These are phyloP conservation scores for Geranium brycei DNA, from an alignment of 345 rosid genomes.

Conservation along the genomic window DNA sequence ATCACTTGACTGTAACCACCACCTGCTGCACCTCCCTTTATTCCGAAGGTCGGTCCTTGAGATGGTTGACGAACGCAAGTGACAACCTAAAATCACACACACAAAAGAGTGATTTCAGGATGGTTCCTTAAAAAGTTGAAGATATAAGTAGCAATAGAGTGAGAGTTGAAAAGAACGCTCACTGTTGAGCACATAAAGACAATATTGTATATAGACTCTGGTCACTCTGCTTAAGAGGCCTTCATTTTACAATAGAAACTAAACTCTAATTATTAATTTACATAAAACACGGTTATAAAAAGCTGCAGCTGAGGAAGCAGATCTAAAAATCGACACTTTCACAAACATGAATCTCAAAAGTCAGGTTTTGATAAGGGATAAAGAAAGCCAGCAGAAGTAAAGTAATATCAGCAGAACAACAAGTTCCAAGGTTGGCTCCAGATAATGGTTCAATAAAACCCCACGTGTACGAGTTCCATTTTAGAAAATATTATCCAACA, in stretches of 20 bases:
- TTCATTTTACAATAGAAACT: background rate
- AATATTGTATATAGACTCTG: background rate
- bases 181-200: background rate
- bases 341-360: too few species aligned
- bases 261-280: too few species aligned
- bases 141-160: background rate
- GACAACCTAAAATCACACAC: conserved; percentile 44
- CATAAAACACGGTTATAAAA: too few species aligned
- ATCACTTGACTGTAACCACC: conserved; percentile 98
- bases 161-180: background rate
- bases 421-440: too few species aligned
- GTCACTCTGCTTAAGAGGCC: background rate
- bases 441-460: too few species aligned
- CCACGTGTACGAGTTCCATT: too few species aligned
- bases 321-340: too few species aligned
- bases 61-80: conserved; percentile 98
- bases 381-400: too few species aligned
- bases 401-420: too few species aligned
- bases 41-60: conserved; percentile 99
- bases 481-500: too few species aligned
- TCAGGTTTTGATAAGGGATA: too few species aligned
- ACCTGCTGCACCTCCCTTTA: conserved; percentile 99
- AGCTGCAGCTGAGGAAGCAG: too few species aligned
- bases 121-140: background rate
- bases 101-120: background rate